Percentiles rank a stretch among this genome's conserved stretches.
Conservation (phyloP, 2,329 filamentous ascomycete species). For the Emergomyces pasteurianus region DNA sequence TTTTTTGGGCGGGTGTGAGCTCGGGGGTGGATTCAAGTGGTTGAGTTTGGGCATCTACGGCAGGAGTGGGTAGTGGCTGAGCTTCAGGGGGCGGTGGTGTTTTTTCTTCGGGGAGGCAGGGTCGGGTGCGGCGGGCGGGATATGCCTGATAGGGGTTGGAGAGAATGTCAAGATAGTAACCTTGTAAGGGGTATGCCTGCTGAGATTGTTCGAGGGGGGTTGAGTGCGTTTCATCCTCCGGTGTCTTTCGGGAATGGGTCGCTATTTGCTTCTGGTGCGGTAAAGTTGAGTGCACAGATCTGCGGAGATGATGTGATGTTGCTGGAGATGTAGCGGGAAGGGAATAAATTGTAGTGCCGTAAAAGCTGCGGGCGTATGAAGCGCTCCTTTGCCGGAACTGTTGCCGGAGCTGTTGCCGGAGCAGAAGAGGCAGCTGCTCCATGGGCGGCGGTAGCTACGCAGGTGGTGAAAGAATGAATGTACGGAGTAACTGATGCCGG, state of each 20-base stretch:
- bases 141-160: constrained; percentile 14
- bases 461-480: background rate
- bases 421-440: constrained; percentile 4
- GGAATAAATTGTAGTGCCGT: background rate
- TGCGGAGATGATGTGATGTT: background rate
- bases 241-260: background rate
- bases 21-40: constrained; percentile 5
- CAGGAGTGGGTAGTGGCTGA: constrained; percentile 8
- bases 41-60: background rate
- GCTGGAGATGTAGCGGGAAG: background rate
- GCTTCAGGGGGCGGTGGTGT: constrained; percentile 2
- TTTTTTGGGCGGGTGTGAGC: constrained; percentile 34
- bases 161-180: constrained; percentile 35
- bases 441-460: background rate
- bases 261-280: background rate
- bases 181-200: constrained; percentile 31
- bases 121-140: background rate
- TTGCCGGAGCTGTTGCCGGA: background rate
- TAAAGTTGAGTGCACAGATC: background rate
- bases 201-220: background rate
- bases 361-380: constrained; percentile 4
- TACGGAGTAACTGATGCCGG: background rate
- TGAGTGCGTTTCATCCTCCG: background rate
- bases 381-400: background rate
- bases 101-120: background rate